Evolutionary conservation across 1,139 yeast genomes (phyloP), one percentile per base, ranked within the genome.

Genomic region (Pichia sp.): DNA sequence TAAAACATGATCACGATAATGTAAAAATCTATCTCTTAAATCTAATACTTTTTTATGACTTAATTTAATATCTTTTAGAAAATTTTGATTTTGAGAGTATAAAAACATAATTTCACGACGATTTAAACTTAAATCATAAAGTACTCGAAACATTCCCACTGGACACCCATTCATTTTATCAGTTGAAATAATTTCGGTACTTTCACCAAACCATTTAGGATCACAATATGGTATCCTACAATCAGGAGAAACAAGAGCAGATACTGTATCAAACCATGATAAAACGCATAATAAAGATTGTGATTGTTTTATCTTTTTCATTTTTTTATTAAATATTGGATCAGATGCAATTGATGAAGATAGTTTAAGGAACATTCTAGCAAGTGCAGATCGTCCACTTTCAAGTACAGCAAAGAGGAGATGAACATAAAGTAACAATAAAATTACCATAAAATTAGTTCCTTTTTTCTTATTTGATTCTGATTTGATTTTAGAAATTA

Each of bases 141-240:
- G 61, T 3, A 73, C 67, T 18, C 58, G 56, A 52, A 74, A 73
- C 1, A 74, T 65, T 44, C 72, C 78, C 2, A 76, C 77, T 0
- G 80, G 79, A 48, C 80, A 74, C 0, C 79, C 80, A 71, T 72
- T 72, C 68, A 74, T 65, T 40, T 63, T 66, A 6, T 70, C 65
- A 0, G 78, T 72, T 7, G 78, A 71, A 9, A 70, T 62, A 5
- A 54, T 50, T 34, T 66, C 69, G 16, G 55, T 51, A 30, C 60
- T 60, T 3, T 66, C 59, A 2, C 78, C 78, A 50, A 71, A 74
- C 77, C 78, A 74, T 26, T 58, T 64, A 2, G 72, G 70, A 22
- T 64, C 66, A 54, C 77, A 72, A 47, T 60, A 72, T 0, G 80
- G 79, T 21, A 70, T 49, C 18, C 80, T 56, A 47, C 72, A 72